phyloP scores from a whole-genome alignment of 495 filamentous ascomycete species.

The Talaromyces proteolyticus region DNA sequence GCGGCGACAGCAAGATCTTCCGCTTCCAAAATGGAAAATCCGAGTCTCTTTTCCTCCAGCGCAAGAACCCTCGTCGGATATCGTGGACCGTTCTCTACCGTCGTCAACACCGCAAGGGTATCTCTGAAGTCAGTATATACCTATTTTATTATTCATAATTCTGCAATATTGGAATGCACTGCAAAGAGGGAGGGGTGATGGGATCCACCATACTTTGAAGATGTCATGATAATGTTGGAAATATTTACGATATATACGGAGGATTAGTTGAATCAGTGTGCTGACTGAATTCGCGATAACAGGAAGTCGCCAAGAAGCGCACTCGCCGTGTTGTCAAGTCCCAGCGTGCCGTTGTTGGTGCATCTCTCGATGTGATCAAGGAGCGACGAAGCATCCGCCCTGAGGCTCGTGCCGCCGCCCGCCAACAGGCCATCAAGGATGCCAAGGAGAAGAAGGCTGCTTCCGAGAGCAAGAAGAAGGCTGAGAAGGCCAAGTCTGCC shows the following conservation, averaged over 20 bases:
- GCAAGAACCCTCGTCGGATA: constrained; percentile 99
- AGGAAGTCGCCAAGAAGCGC: constrained; percentile 99
- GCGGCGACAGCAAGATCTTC: constrained; percentile 99
- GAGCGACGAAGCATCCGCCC: constrained; percentile 90
- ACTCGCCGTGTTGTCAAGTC: constrained; percentile 96
- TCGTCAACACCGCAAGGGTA: constrained; percentile 99
- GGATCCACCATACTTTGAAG: too few relatives aligned
- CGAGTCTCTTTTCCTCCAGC: constrained; percentile 99
- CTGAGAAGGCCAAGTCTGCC: constrained; percentile 96
- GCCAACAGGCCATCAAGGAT: constrained; percentile 85
- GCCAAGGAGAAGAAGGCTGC: constrained; percentile 96
- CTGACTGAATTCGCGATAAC: constrained; percentile 39
- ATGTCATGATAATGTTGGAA: too few relatives aligned
- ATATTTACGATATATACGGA: neutral
- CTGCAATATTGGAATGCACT: too few relatives aligned
- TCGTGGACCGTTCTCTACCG: constrained; percentile 97
- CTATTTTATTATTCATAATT: neutral
- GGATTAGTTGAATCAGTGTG: constrained; percentile 11
- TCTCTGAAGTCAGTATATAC: constrained; percentile 85
- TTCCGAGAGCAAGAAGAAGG: constrained; percentile 88
- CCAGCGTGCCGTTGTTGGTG: constrained; percentile 98
- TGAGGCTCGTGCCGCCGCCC: constrained; percentile 90
- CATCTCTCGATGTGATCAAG: constrained; percentile 99
- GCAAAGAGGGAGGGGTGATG: constrained; percentile 2
- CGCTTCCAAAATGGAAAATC: constrained; percentile 99